phyloP scores from a whole-genome alignment of 345 rosid genomes.

The Anastatica hierochuntica region DNA sequence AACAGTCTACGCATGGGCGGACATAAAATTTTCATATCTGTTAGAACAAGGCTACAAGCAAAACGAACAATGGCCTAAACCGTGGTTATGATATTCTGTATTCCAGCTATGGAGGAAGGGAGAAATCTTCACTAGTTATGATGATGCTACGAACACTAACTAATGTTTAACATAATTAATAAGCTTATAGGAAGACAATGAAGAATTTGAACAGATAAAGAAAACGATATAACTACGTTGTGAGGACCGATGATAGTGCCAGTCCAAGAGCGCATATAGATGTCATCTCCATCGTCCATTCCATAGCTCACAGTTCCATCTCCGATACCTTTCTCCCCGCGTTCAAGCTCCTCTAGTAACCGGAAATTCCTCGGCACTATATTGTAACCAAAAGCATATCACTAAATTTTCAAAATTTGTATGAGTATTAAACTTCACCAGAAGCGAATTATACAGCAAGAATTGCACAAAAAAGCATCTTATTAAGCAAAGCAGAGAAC shows the following conservation, averaged over 20 bases:
- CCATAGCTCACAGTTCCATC: slow-evolving; percentile 98
- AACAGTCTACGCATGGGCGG: slow-evolving; percentile 66
- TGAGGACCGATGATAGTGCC: slow-evolving; percentile 88
- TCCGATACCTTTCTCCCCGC: slow-evolving; percentile 92
- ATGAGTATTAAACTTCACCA: no score
- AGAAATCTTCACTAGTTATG: not conserved
- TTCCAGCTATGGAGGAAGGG: not conserved
- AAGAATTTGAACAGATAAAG: not conserved
- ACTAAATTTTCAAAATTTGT: no score
- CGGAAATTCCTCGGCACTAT: slow-evolving; percentile 81
- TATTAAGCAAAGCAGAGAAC: no score
- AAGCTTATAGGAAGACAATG: not conserved
- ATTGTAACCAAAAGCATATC: slow-evolving; percentile 7
- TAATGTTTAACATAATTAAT: no score
- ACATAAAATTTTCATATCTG: not conserved
- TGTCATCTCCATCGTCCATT: slow-evolving; percentile 97
- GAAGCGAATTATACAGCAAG: no score
- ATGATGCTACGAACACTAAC: not conserved
- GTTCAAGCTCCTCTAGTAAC: slow-evolving; percentile 83
- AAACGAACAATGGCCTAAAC: not conserved
- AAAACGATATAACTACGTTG: slow-evolving; percentile 48
- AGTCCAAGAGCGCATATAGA: slow-evolving; percentile 94
- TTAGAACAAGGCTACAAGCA: slow-evolving; percentile 10
- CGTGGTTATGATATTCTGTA: not conserved
- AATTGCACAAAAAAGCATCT: no score